A percentile compares a stretch with the other conserved stretches of the same genome.
phyloP scores from a whole-genome alignment of 495 filamentous ascomycete species.

The Letharia columbiana region DNA sequence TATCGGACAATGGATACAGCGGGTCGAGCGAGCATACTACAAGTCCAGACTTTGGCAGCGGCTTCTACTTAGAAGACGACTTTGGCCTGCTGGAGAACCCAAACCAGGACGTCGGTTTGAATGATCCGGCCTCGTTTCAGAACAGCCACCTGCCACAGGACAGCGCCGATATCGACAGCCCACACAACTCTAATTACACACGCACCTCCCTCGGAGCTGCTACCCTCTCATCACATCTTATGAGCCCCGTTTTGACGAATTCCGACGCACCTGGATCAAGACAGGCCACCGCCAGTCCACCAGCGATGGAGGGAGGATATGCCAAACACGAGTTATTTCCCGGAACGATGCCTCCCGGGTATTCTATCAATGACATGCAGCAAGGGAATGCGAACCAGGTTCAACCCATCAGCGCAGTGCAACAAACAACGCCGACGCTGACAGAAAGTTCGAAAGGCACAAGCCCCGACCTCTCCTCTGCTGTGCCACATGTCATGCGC shows the following conservation, averaged over 20 bases:
- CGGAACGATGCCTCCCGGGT: not conserved
- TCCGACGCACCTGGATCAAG: conserved; percentile 20
- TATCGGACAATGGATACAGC: conserved; percentile 24
- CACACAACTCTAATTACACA: conserved; percentile 7
- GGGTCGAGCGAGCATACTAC: conserved; percentile 22
- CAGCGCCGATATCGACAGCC: conserved; percentile 6
- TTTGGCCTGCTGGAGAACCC: conserved; percentile 18
- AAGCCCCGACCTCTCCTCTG: conserved; percentile 19
- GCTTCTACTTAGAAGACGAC: conserved; percentile 17
- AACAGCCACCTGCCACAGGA: not conserved
- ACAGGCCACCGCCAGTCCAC: conserved; percentile 22
- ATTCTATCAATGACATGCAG: conserved; percentile 8
- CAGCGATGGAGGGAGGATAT: not conserved
- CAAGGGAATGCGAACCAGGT: conserved; percentile 11
- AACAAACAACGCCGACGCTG: conserved; percentile 18
- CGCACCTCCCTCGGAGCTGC: conserved; percentile 23
- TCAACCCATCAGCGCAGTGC: conserved; percentile 10
- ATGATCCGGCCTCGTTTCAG: conserved; percentile 5
- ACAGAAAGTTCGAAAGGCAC: conserved; percentile 22
- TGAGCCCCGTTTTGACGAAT: conserved; percentile 27
- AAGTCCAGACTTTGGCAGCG: conserved; percentile 15
- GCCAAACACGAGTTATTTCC: not conserved
- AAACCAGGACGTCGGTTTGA: conserved; percentile 5
- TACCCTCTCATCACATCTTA: conserved; percentile 22
- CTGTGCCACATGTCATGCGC: conserved; percentile 23